Conservation (phyloP, 2,329 filamentous ascomycete species). For the Paecilomyces fulvus region DNA sequence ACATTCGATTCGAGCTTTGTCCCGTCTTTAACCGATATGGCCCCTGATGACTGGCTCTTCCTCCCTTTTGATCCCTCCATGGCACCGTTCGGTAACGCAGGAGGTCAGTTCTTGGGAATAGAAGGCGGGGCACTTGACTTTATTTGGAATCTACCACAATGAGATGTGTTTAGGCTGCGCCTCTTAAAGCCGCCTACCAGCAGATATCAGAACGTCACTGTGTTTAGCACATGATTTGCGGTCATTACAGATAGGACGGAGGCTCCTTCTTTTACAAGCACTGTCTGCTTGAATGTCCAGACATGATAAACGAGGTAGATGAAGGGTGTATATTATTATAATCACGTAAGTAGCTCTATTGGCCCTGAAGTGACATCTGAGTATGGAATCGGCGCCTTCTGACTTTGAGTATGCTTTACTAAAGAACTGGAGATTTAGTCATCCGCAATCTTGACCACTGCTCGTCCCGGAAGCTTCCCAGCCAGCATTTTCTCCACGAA, state of each 20-base stretch:
- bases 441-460: slow-evolving; percentile 31
- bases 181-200: neutral
- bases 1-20: neutral
- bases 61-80: slow-evolving; percentile 37
- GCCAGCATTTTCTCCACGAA: slow-evolving; percentile 31
- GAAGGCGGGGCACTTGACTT: slow-evolving; percentile 34
- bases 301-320: too few relatives aligned
- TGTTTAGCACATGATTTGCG: too few relatives aligned
- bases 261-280: too few relatives aligned
- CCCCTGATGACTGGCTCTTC: slow-evolving; percentile 35
- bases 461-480: slow-evolving; percentile 33
- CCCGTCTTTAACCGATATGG: slow-evolving; percentile 17
- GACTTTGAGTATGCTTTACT: too few relatives aligned
- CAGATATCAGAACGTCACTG: too few relatives aligned
- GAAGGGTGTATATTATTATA: too few relatives aligned
- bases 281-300: too few relatives aligned
- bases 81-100: slow-evolving; percentile 33
- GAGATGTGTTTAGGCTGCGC: slow-evolving; percentile 1
- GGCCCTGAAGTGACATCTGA: too few relatives aligned
- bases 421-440: neutral
- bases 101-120: slow-evolving; percentile 31
- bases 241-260: too few relatives aligned
- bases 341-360: too few relatives aligned
- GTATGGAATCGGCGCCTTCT: too few relatives aligned
- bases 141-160: slow-evolving; percentile 35